A percentile compares a stretch with the other conserved stretches of the same genome.
phyloP scores from a whole-genome alignment of 768 basidiomycete genomes.

The Suillus subalutaceus region DNA sequence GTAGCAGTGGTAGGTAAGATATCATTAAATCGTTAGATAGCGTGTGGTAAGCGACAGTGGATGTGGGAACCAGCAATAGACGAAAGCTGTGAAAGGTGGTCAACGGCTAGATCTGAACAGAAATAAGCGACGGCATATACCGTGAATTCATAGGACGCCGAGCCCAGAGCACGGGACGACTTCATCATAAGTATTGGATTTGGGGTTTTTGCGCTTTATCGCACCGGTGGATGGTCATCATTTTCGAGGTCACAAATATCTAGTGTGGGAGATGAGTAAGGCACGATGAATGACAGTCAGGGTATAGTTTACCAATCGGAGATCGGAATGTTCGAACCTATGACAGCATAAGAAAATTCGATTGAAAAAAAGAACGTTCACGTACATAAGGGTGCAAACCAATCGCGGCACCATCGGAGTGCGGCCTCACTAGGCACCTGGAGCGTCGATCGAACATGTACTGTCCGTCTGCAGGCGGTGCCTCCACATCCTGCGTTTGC shows the following conservation, averaged over 20 bases:
- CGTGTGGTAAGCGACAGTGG: constrained; percentile 1
- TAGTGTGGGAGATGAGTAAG: constrained; percentile 15
- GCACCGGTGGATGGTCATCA: constrained; percentile 21
- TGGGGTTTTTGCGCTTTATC: constrained; percentile 16
- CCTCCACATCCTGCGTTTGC: constrained; percentile 15
- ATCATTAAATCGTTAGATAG: constrained; percentile 11
- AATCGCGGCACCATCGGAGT: constrained; percentile 29
- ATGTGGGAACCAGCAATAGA: constrained; percentile 1
- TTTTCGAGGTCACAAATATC: constrained; percentile 34
- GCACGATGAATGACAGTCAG: background rate
- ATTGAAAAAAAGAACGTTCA: background rate
- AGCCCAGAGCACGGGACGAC: background rate
- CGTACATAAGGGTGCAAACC: constrained; percentile 35
- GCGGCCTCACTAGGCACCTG: constrained; percentile 31
- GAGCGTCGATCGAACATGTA: constrained; percentile 31
- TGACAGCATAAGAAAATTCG: constrained; percentile 15
- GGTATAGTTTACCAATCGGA: constrained; percentile 30
- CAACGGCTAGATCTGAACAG: background rate
- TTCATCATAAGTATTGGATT: background rate
- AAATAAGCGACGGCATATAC: constrained; percentile 5
- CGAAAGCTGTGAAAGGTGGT: background rate
- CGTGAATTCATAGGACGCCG: background rate
- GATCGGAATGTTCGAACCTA: constrained; percentile 35
- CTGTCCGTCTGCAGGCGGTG: constrained; percentile 1
- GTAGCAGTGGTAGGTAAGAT: constrained; percentile 5